A percentile compares a stretch with the other conserved stretches of the same genome.
Evolutionary conservation across 2,329 filamentous ascomycete genomes (phyloP).

Genomic region (Stemphylium beticola): DNA sequence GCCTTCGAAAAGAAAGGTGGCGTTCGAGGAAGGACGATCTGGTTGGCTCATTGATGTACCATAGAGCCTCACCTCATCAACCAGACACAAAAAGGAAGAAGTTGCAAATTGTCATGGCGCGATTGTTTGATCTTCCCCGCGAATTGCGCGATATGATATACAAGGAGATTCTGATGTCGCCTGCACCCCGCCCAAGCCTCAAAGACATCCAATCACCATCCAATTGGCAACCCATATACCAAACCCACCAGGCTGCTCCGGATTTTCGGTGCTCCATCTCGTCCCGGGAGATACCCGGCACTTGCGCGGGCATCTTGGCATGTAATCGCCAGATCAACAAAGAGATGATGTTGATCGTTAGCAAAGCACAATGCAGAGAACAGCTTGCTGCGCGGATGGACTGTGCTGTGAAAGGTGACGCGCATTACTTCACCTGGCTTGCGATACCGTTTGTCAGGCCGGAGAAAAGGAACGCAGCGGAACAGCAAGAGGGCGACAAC

Average conservation of each 20-base stretch:
- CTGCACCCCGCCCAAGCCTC: constrained; percentile 26
- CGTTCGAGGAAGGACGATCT: neutral
- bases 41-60: neutral
- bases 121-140: constrained; percentile 37
- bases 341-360: constrained; percentile 37
- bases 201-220: constrained; percentile 26
- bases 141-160: constrained; percentile 47
- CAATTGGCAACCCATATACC: constrained; percentile 23
- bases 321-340: constrained; percentile 37
- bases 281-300: constrained; percentile 27
- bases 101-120: constrained; percentile 22
- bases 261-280: constrained; percentile 38
- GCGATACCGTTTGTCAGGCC: constrained; percentile 37
- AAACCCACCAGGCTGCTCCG: constrained; percentile 19
- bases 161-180: constrained; percentile 31
- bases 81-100: neutral
- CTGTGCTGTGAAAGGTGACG: constrained; percentile 39
- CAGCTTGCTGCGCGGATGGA: constrained; percentile 33
- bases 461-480: neutral
- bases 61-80: no score
- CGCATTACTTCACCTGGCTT: constrained; percentile 43
- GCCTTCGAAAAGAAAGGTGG: neutral
- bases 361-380: constrained; percentile 22
- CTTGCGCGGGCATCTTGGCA: constrained; percentile 39
- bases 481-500: neutral